phyloP scores from a whole-genome alignment of 495 filamentous ascomycete species.

The Penicillium argentinense region DNA sequence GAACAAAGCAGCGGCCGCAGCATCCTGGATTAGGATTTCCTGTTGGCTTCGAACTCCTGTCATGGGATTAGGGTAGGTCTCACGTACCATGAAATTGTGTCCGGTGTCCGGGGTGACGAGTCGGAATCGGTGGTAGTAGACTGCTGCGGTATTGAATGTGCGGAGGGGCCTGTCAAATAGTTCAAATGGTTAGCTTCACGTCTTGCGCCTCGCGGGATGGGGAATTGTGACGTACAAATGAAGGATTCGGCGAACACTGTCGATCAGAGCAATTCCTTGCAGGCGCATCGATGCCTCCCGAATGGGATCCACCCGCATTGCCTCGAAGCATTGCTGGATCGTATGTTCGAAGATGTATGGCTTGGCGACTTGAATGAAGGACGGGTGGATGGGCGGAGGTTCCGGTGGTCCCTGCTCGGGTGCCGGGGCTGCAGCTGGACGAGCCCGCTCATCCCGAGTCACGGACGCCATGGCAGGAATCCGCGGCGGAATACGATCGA shows the following conservation, averaged over 20 bases:
- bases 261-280: conserved; percentile 78
- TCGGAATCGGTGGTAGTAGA: conserved; percentile 88
- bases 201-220: conserved; percentile 1
- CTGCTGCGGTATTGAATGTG: conserved; percentile 79
- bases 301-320: conserved; percentile 53
- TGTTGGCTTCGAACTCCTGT: no score
- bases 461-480: conserved; percentile 22
- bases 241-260: conserved; percentile 69
- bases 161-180: conserved; percentile 60
- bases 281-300: conserved; percentile 70
- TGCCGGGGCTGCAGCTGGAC: conserved; percentile 3
- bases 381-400: conserved; percentile 62
- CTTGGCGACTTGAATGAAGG: conserved; percentile 68
- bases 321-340: conserved; percentile 56
- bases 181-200: conserved; percentile 14
- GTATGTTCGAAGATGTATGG: conserved; percentile 66
- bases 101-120: conserved; percentile 72
- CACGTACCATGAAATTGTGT: conserved; percentile 57
- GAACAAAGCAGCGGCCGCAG: conserved; percentile 82
- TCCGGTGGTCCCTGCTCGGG: conserved; percentile 21
- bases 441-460: conserved; percentile 18
- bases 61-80: no score
- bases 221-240: conserved; percentile 56
- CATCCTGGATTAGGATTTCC: no score
- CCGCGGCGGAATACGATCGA: not conserved